Evolutionary conservation across 257 asterid genomes (phyloP), one percentile per base, ranked within the genome.

Genomic region (Catharanthus roseus): DNA sequence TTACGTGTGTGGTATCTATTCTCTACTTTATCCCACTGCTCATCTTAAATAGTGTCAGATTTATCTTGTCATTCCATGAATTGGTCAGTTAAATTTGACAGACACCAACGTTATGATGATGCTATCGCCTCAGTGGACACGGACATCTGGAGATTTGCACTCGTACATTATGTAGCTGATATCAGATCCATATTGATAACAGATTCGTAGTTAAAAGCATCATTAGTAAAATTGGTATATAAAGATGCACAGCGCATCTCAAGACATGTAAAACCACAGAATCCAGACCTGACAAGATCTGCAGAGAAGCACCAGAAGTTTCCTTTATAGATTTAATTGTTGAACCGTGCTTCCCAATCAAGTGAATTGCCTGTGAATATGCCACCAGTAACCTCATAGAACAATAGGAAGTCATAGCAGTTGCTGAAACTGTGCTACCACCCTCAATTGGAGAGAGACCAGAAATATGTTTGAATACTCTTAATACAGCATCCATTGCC

Each of bases 261-360:
- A 21, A 1, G n/a, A 51, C 55, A 49, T 19, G 65, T 29, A 68
- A 49, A 65, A 64, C 13, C 34, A 65, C 45, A n/a, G 58, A 51
- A 51, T 21, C 58, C 58, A n/a, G 5, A 90, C 95, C 93, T 63
- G 90, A 75, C 56, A 88, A 83, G 45, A 90, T 85, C 68, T 91
- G 85, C 23, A 90, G 78, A 29, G 89, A 74, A 33, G 92, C 93
- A 67, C 92, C 89, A n/a, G 84, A 73, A 63, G 73, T 85, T 71
- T 90, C 97, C 80, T 90, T 96, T 63, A 90, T 88, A 47, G 89
- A 81, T 74, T 85, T 90, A 65, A 90, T 90, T 67, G 86, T 38
- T 61, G 89, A 81, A 67, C 97, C 97, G 77, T 84, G 95, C 73
- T 83, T 90, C 54, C 96, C 97, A 38, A 90, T 90, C 79, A 90